Base-by-base conservation (phyloP, 192 early-diverging fungal genomes). In the Endogone sp. region DNA sequence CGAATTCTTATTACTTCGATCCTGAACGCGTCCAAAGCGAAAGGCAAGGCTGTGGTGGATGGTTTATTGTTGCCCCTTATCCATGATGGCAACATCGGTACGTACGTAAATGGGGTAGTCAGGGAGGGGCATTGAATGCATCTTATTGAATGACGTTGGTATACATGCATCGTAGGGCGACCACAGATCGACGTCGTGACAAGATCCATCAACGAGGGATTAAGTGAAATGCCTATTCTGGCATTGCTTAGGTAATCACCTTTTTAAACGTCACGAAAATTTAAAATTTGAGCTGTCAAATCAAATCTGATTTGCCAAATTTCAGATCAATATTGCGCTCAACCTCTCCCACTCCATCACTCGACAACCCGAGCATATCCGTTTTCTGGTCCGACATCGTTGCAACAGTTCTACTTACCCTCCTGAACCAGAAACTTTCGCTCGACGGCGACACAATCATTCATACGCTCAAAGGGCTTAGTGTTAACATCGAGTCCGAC, bases 41-140 rank as follows among this genome's bases (percentile, higher is more conserved):
- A 73, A 37, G 75, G 71, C 4, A 70, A 68, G 2, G 75, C 75
- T 3, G 60, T 77, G 26, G 64, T 70, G 13, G 75, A 77, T 55
- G 67, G 67, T 23, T 67, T 77, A 6, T 16, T 77, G 13, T 49
- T 73, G 27, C 71, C 71, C 16, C 27, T 70, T 0, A 20, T 65
- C 3, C 63, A 56, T 0, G 67, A 72, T n/a, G 30, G 30, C 24
- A 21, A 2, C 1, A 26, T 31, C 0, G 72, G 58, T 49, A 49
- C 16, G 37, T 49, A 49, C 16, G 37, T 49, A 11, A 11, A 49
- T 49, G 37, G 37, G 37, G 16, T 49, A 16, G 37, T 11, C 37
- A 1, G 16, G n/a, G n/a, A n/a, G n/a, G n/a, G n/a, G 37, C 16
- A 16, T 49, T 49, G 6, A 16, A 16, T 16, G 37, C 37, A 49